These are phyloP conservation scores for Aspergillus calidoustus DNA, from an alignment of 2,329 filamentous ascomycete species.

Conservation along the genomic window DNA sequence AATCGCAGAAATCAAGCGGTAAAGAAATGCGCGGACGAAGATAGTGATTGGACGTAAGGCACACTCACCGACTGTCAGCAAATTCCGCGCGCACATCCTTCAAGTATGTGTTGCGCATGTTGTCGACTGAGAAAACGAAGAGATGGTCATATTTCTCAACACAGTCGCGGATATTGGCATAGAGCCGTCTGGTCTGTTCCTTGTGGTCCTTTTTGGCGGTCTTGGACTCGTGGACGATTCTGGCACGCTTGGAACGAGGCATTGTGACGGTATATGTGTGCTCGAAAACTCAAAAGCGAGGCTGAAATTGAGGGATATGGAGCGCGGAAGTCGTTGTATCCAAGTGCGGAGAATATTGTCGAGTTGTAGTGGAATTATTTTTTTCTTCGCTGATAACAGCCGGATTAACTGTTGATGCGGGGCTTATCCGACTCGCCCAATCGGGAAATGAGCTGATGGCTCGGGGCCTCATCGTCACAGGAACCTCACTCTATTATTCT, in stretches of 20 bases:
- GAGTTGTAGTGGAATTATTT: slow-evolving; percentile 34
- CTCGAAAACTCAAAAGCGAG: background rate
- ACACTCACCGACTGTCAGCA: slow-evolving; percentile 75
- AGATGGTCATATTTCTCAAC: slow-evolving; percentile 86
- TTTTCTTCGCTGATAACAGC: slow-evolving; percentile 45
- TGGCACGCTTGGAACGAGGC: slow-evolving; percentile 95
- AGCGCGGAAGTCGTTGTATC: slow-evolving; percentile 17
- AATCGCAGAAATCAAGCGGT: background rate
- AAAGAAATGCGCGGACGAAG: background rate
- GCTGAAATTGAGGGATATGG: slow-evolving; percentile 2
- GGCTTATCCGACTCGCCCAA: slow-evolving; percentile 39
- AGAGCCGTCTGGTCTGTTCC: slow-evolving; percentile 83
- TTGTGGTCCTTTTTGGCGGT: slow-evolving; percentile 92
- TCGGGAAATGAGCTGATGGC: slow-evolving; percentile 38
- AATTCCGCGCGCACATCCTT: slow-evolving; percentile 88
- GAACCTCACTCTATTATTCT: background rate
- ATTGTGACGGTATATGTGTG: slow-evolving; percentile 56
- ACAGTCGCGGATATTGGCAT: slow-evolving; percentile 83
- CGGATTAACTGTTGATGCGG: slow-evolving; percentile 42
- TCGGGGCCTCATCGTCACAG: slow-evolving; percentile 10
- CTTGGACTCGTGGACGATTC: slow-evolving; percentile 86
- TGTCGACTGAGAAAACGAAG: slow-evolving; percentile 92
- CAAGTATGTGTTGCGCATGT: slow-evolving; percentile 97
- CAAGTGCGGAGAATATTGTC: slow-evolving; percentile 28
- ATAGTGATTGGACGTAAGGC: slow-evolving; percentile 2